These are phyloP conservation scores for Goffeauzyma gilvescens DNA, from an alignment of 768 basidiomycete genomes.

Conservation along the genomic window DNA sequence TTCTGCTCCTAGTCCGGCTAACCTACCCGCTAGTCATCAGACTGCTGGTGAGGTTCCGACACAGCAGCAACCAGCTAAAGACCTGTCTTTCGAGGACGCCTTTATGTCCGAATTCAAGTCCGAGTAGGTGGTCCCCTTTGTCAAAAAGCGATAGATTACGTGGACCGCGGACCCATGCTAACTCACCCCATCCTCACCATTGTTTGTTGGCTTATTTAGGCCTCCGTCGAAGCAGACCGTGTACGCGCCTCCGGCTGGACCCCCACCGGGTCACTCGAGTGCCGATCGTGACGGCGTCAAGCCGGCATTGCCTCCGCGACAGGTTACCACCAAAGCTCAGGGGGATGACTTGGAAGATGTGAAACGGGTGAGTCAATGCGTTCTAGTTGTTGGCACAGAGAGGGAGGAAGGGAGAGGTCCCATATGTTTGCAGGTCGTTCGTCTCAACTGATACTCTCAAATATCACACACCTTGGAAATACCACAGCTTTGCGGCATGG, in stretches of 20 bases:
- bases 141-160: too few species aligned
- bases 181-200: too few species aligned
- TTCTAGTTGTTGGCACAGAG: background rate
- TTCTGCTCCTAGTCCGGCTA: constrained; percentile 11
- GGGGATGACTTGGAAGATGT: constrained; percentile 30
- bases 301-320: constrained; percentile 8
- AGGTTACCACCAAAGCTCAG: constrained; percentile 16
- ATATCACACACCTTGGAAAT: too few species aligned
- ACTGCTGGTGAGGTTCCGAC: background rate
- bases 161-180: too few species aligned
- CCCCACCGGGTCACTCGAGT: constrained; percentile 4
- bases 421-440: background rate
- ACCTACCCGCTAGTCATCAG: background rate
- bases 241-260: constrained; percentile 3
- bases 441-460: background rate
- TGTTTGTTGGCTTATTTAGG: too few species aligned
- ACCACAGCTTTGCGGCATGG: constrained; percentile 75
- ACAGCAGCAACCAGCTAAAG: background rate
- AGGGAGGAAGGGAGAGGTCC: background rate
- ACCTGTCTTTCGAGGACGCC: constrained; percentile 37
- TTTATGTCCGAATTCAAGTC: constrained; percentile 34
- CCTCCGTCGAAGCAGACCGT: too few species aligned
- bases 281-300: too few species aligned
- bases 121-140: constrained; percentile 19
- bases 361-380: constrained; percentile 33